Percentiles rank a stretch among this genome's conserved stretches.
These are phyloP conservation scores for Kwoniella mangroviensis DNA, from an alignment of 768 basidiomycete species.

Conservation along the genomic window DNA sequence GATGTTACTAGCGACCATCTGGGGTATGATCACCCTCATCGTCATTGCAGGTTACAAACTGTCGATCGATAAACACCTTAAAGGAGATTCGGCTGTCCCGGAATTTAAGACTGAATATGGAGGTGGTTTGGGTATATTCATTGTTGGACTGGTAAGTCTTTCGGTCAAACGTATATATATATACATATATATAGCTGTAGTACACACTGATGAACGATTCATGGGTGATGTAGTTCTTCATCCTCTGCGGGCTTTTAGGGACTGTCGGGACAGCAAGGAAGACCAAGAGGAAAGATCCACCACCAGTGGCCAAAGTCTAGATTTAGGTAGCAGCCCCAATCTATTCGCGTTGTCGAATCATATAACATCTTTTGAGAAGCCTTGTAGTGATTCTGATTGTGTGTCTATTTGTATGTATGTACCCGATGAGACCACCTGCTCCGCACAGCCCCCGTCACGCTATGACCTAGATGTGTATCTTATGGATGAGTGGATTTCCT, in stretches of 20 bases:
- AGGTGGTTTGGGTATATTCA: neutral
- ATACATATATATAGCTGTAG: too few relatives aligned
- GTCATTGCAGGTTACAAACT: neutral
- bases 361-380: too few relatives aligned
- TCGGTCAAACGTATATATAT: too few relatives aligned
- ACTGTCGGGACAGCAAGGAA: neutral
- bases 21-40: neutral
- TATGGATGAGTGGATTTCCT: too few relatives aligned
- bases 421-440: too few relatives aligned
- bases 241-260: neutral
- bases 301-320: neutral
- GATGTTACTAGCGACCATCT: neutral
- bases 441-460: too few relatives aligned
- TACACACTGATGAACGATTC: too few relatives aligned
- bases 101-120: constrained; percentile 1
- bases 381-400: too few relatives aligned
- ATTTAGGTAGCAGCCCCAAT: neutral
- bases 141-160: neutral
- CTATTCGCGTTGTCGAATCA: too few relatives aligned
- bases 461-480: too few relatives aligned
- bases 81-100: neutral
- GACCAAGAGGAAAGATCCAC: neutral
- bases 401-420: too few relatives aligned
- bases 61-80: neutral
- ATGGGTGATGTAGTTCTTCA: neutral